Base-by-base conservation (phyloP, 306 rosid genomes). In the Lablab purpureus region DNA sequence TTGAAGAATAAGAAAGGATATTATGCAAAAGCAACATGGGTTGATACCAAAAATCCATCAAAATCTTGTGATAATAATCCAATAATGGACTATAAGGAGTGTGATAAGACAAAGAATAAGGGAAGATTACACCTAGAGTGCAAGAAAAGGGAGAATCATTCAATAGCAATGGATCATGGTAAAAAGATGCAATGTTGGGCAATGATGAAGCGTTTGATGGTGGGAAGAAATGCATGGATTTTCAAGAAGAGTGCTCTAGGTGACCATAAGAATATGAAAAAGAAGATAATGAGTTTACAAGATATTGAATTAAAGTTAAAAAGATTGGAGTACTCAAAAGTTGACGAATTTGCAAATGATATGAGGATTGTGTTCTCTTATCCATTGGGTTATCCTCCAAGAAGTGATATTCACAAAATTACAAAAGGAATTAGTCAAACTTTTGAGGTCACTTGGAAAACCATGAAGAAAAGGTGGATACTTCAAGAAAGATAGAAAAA, bases 111-210 rank as follows among this genome's bases (percentile, higher is more conserved):
- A 5, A 12, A 2, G n/a, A 4, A 2, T n/a, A 11, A 5, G 5
- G 6, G 4, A 1, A 5, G 4, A 0, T 32, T 32, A 32, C 4
- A 32, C 19, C 14, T 7, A 19, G 60, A 18, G 15, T 9, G 60
- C 28, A 27, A 58, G n/a, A 58, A 62, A 19, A 2, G 4, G 15
- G 15, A 6, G 13, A 3, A 5, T 4, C 1, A 12, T 5, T 0
- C 5, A 2, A 2, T 52, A 0, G 11, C 19, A 7, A 46, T 76
- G 72, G 60, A 69, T 1, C 8, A 10, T 23, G 7, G 1, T 7
- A 68, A 41, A 9, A 82, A 71, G 58, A 46, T 68, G 59, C 77
- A 76, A 17, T 75, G 85, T 37, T 49, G 77, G 77, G 58, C 11
- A 8, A 34, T 58, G 0, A 15, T 82, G 78, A 82, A 75, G 49